Evolutionary conservation across 306 rosid species (phyloP), one percentile per base, ranked within the genome.

Genomic region (Corylus americana): DNA sequence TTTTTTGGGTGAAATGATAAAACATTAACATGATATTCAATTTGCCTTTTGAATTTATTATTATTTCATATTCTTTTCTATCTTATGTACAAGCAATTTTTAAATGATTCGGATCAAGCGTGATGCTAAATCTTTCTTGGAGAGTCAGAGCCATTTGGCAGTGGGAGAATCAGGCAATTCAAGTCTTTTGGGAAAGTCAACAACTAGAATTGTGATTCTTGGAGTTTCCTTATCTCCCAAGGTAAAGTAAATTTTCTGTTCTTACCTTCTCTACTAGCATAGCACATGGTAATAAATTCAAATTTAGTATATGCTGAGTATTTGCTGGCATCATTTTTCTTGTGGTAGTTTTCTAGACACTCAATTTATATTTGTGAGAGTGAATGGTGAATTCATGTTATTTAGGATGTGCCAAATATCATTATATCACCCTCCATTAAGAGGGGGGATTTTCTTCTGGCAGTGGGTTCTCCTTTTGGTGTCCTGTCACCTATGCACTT

Each of bases 381-480:
- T 85, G 82, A 87, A 55, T 62, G 66, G 61, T 71, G 71, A 58
- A 11, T 73, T 80, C 45, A 73, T 87, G 82, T 63, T 81, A 68
- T 51, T 47, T 71, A 95, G 98, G 92, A 80, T 39, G 45, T 70
- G 83, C 87, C 90, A 80, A 85, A 83, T 75, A 75, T 83, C 82
- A 49, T 72, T 37, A 73, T 85, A 80, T 88, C 94, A 47, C 84
- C 92, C 78, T 85, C 83, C 82, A 84, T 80, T 83, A 89, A 85
- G 79, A 90, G 88, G 84, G 98, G 98, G 73, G 85, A 88, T 85
- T 91, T 89, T 84, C 92, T 91, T 81, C 83, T 94, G 73, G 93
- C 92, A 44, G 88, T 94, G 78, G 98, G 97, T 81, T 94, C 98
- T 84, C 98, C 98, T 71, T 95, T 95, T 87, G 98, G 98, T 59